These are phyloP conservation scores for Cicer arietinum DNA, from an alignment of 306 rosid genomes.

Conservation along the genomic window DNA sequence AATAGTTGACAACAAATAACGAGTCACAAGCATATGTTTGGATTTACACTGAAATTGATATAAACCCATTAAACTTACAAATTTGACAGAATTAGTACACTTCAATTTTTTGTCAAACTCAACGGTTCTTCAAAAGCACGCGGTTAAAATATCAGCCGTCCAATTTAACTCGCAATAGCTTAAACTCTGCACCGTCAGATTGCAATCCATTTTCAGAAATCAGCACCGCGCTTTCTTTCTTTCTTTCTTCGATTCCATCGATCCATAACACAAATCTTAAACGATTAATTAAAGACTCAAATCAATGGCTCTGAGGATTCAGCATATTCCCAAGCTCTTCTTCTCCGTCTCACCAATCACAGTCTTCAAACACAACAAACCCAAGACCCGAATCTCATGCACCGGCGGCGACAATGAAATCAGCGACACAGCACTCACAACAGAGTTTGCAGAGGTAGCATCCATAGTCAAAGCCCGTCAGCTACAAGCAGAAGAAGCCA, in stretches of 20 bases:
- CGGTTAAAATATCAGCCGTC: background rate
- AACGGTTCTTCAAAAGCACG: background rate
- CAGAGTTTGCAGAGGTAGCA: constrained; percentile 57
- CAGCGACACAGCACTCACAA: constrained; percentile 63
- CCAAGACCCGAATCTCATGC: constrained; percentile 53
- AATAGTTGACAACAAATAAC: too few relatives aligned
- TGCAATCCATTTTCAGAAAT: background rate
- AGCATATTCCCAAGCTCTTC: constrained; percentile 5
- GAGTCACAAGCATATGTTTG: too few relatives aligned
- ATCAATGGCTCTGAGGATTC: constrained; percentile 56
- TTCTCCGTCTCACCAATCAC: constrained; percentile 37
- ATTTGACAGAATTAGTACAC: too few relatives aligned
- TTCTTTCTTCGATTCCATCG: background rate
- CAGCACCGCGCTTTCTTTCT: background rate
- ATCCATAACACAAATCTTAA: constrained; percentile 11
- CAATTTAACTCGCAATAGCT: background rate
- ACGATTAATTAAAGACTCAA: background rate
- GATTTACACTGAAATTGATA: too few relatives aligned
- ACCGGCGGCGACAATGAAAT: constrained; percentile 10
- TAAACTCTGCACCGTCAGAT: too few relatives aligned
- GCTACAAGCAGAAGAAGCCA: constrained; percentile 64
- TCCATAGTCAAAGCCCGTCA: constrained; percentile 53
- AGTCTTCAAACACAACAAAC: constrained; percentile 36
- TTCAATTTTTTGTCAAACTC: too few relatives aligned
- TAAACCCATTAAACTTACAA: too few relatives aligned